A percentile compares a stretch with the other conserved stretches of the same genome.
These are phyloP conservation scores for Panus rudis DNA, from an alignment of 768 basidiomycete genomes.

Conservation along the genomic window DNA sequence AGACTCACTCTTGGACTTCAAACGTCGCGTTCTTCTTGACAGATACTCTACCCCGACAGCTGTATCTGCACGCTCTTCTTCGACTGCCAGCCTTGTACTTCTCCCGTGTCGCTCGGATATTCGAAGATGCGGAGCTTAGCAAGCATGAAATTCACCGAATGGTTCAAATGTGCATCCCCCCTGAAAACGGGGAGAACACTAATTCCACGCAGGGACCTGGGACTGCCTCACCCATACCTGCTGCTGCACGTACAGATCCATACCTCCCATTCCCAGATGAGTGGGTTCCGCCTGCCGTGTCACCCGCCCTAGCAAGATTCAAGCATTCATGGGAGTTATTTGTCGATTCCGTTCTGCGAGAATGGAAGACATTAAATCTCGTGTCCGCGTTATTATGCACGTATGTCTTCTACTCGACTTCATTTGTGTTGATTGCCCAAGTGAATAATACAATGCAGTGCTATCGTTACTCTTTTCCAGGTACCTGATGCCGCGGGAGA, in stretches of 20 bases:
- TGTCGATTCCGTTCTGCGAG: conserved; percentile 58
- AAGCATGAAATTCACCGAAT: conserved; percentile 54
- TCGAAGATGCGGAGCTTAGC: conserved; percentile 73
- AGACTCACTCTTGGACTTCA: conserved; percentile 11
- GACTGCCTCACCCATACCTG: conserved; percentile 7
- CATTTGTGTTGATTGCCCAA: conserved; percentile 1
- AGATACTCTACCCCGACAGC: conserved; percentile 36
- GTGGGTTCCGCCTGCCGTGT: conserved; percentile 40
- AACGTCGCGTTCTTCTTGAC: conserved; percentile 20
- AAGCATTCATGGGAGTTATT: conserved; percentile 63
- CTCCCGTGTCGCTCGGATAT: conserved; percentile 67
- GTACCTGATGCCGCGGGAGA: conserved; percentile 42
- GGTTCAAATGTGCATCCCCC: conserved; percentile 23
- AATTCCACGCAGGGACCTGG: conserved; percentile 1
- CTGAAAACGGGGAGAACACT: background rate
- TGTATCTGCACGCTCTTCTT: conserved; percentile 44
- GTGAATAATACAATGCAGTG: conserved; percentile 30
- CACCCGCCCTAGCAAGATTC: conserved; percentile 61
- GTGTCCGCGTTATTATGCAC: conserved; percentile 58
- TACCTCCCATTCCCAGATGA: conserved; percentile 32
- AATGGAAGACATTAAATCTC: conserved; percentile 74
- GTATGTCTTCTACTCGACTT: conserved; percentile 25
- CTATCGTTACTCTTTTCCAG: conserved; percentile 67
- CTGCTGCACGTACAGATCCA: too few relatives aligned
- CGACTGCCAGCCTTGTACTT: conserved; percentile 77